Evolutionary conservation across 192 early-diverging fungal genomes (phyloP).

Genomic region (Backusella psychrophila): DNA sequence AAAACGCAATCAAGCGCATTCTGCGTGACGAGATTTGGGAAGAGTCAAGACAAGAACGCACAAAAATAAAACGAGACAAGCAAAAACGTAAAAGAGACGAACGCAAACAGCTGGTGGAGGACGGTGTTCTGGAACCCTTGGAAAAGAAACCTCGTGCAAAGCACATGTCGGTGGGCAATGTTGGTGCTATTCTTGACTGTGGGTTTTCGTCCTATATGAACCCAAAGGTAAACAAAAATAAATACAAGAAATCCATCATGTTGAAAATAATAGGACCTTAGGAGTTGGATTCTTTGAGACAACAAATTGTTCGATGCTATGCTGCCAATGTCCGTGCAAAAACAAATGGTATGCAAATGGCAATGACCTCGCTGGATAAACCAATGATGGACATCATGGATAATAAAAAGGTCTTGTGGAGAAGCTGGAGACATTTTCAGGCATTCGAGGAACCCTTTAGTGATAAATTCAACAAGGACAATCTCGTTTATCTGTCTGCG

Average conservation of each 20-base stretch:
- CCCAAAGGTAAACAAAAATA: conserved; percentile 49
- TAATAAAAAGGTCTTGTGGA: conserved; percentile 31
- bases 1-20: conserved; percentile 72
- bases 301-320: conserved; percentile 78
- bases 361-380: conserved; percentile 56
- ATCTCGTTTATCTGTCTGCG: conserved; percentile 87
- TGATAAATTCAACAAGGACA: conserved; percentile 49
- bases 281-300: conserved; percentile 68
- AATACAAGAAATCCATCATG: too few species aligned
- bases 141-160: conserved; percentile 43
- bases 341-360: conserved; percentile 49
- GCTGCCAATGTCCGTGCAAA: conserved; percentile 58
- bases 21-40: conserved; percentile 64
- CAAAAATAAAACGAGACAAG: conserved; percentile 45
- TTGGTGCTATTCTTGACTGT: conserved; percentile 76
- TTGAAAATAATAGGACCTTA: conserved; percentile 8
- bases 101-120: conserved; percentile 47
- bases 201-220: conserved; percentile 78
- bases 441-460: conserved; percentile 26
- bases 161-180: conserved; percentile 47
- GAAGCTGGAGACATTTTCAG: conserved; percentile 39
- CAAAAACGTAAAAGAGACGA: conserved; percentile 48
- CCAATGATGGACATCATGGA: conserved; percentile 34
- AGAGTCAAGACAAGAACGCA: conserved; percentile 38
- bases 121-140: conserved; percentile 33